These are phyloP conservation scores for Penicillium expansum DNA, from an alignment of 2,329 filamentous ascomycete genomes.

Conservation along the genomic window DNA sequence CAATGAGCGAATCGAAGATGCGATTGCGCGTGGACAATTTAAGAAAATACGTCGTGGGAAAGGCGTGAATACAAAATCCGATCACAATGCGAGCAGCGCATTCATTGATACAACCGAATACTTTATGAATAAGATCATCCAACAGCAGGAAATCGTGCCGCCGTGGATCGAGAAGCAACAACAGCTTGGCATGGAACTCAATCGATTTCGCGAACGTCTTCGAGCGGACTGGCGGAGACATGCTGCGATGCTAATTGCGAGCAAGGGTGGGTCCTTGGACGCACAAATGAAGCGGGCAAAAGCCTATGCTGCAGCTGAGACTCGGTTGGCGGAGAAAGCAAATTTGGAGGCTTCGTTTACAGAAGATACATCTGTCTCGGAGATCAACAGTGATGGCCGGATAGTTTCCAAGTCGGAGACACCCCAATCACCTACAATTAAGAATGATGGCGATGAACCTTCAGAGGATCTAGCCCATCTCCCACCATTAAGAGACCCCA, in stretches of 20 bases:
- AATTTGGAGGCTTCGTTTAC: slow-evolving; percentile 27
- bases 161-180: slow-evolving; percentile 99
- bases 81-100: slow-evolving; percentile 76
- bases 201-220: slow-evolving; percentile 69
- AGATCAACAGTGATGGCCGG: slow-evolving; percentile 28
- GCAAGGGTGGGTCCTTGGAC: slow-evolving; percentile 70
- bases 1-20: slow-evolving; percentile 90
- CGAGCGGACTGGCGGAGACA: slow-evolving; percentile 82
- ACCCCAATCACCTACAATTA: not conserved
- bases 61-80: slow-evolving; percentile 66
- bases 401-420: slow-evolving; percentile 13
- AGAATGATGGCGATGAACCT: slow-evolving; percentile 6
- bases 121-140: slow-evolving; percentile 98
- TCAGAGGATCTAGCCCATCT: slow-evolving; percentile 39
- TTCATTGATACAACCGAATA: slow-evolving; percentile 97
- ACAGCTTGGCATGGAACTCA: slow-evolving; percentile 69
- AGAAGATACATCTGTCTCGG: slow-evolving; percentile 8
- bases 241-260: slow-evolving; percentile 73
- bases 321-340: slow-evolving; percentile 26
- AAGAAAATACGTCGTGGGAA: slow-evolving; percentile 77
- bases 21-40: slow-evolving; percentile 88
- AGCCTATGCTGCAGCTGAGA: slow-evolving; percentile 73
- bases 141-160: slow-evolving; percentile 90
- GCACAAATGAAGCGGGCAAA: slow-evolving; percentile 70
- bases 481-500: slow-evolving; percentile 71